Conservation (phyloP, 2,329 filamentous ascomycete genomes). For the Zymoseptoria passerinii region DNA sequence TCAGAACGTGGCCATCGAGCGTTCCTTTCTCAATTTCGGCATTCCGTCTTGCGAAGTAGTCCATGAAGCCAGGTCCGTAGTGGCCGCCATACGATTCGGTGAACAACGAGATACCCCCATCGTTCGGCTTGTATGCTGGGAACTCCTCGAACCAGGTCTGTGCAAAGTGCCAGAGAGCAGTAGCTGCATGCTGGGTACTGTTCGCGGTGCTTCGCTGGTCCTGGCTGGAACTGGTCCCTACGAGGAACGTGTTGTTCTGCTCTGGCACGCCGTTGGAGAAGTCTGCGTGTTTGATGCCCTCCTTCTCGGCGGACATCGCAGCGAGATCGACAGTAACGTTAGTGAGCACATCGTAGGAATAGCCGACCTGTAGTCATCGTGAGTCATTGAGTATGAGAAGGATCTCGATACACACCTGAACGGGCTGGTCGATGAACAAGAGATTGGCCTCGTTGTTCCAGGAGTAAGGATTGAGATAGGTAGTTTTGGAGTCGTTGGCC, state of each 20-base stretch:
- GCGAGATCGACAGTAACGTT: constrained; percentile 25
- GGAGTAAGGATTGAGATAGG: constrained; percentile 46
- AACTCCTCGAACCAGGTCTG: constrained; percentile 43
- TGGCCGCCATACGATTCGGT: constrained; percentile 64
- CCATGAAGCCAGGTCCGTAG: constrained; percentile 41
- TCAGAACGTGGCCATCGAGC: constrained; percentile 33
- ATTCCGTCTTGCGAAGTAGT: constrained; percentile 52
- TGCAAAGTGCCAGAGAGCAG: constrained; percentile 55
- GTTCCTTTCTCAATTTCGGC: constrained; percentile 44
- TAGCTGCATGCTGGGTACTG: constrained; percentile 25
- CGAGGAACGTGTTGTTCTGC: constrained; percentile 25
- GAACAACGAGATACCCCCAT: constrained; percentile 52
- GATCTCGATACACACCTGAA: constrained; percentile 31
- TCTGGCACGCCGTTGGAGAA: constrained; percentile 31
- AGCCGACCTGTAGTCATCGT: constrained; percentile 24
- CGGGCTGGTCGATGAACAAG: constrained; percentile 39
- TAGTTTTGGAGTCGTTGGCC: constrained; percentile 19
- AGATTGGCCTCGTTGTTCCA: constrained; percentile 55
- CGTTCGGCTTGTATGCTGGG: constrained; percentile 35
- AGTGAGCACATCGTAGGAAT: constrained; percentile 24
- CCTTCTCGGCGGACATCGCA: constrained; percentile 1
- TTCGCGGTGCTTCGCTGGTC: constrained; percentile 29
- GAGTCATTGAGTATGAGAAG: neutral
- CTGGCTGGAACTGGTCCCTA: constrained; percentile 54
- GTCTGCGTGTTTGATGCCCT: constrained; percentile 15